A percentile compares a stretch with the other conserved stretches of the same genome.
Evolutionary conservation across 345 rosid species (phyloP).

Genomic region (Eucalyptus cladocalyx): DNA sequence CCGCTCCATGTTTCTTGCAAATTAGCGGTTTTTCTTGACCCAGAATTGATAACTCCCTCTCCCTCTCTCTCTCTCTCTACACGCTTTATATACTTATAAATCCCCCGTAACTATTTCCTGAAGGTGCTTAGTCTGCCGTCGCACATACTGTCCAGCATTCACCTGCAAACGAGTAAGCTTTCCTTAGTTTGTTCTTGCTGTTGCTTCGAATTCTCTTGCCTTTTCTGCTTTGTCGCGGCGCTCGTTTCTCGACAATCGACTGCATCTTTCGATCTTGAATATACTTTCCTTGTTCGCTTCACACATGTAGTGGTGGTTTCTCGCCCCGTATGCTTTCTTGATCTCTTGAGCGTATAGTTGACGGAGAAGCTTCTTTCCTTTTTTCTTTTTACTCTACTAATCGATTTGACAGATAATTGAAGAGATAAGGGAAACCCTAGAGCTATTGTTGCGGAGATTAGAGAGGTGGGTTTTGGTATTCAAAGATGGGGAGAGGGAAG

Average conservation of each 20-base stretch:
- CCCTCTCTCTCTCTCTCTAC: not conserved
- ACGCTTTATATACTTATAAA: not conserved
- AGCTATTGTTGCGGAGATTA: not conserved
- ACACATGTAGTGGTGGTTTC: not conserved
- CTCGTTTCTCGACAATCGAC: not conserved
- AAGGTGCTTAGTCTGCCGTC: not conserved
- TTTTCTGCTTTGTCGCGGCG: not conserved
- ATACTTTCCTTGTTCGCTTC: not conserved
- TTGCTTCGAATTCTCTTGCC: not conserved
- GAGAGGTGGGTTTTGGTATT: not conserved
- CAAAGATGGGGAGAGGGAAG: constrained; percentile 53
- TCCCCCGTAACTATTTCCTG: not conserved
- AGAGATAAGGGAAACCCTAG: not conserved
- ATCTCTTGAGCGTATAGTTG: not conserved
- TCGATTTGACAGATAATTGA: not conserved
- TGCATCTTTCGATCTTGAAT: not conserved
- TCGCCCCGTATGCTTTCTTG: not conserved
- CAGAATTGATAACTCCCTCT: not conserved
- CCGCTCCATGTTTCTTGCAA: not conserved
- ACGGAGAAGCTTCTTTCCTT: not conserved
- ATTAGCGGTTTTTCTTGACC: not conserved
- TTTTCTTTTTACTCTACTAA: not conserved
- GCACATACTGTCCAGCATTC: not conserved
- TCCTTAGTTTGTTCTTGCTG: not conserved
- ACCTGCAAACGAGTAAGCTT: not conserved